Evolutionary conservation across 192 early-diverging fungal genomes (phyloP).

Genomic region (Borealophlyctis nickersoniae): DNA sequence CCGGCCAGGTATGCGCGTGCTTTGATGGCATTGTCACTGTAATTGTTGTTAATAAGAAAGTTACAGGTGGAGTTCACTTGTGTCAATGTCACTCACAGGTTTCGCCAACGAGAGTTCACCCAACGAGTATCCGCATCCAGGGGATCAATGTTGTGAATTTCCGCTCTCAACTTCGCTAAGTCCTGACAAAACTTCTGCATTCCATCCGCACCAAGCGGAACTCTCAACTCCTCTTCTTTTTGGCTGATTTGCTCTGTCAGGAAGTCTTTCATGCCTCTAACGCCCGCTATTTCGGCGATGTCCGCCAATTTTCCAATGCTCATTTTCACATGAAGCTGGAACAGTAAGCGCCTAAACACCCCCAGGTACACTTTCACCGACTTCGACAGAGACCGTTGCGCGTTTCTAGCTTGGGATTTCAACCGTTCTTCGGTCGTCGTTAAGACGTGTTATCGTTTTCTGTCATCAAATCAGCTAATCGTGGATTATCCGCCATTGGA

Average conservation of each 20-base stretch:
- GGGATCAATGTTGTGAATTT: not conserved
- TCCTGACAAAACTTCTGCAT: not conserved
- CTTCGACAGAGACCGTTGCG: too few relatives aligned
- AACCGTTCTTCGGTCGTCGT: too few relatives aligned
- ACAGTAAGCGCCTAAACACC: not conserved
- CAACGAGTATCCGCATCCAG: slow-evolving; percentile 4
- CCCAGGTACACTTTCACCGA: not conserved
- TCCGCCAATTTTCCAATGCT: not conserved
- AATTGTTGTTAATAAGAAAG: not conserved
- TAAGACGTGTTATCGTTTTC: too few relatives aligned
- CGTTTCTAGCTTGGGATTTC: too few relatives aligned
- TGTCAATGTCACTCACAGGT: slow-evolving; percentile 4
- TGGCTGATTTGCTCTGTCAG: too few relatives aligned
- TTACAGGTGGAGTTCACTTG: not conserved
- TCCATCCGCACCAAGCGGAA: not conserved
- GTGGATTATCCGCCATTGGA: not conserved
- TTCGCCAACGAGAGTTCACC: slow-evolving; percentile 3
- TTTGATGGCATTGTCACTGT: too few relatives aligned
- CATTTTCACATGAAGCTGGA: not conserved
- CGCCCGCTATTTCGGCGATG: not conserved
- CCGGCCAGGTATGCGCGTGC: too few relatives aligned
- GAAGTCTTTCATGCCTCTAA: too few relatives aligned
- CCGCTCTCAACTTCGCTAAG: not conserved
- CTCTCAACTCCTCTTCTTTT: too few relatives aligned
- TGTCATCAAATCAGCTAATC: not conserved